These are phyloP conservation scores for Neospora caninum DNA, from an alignment of 169 alveolate genomes.

Conservation along the genomic window DNA sequence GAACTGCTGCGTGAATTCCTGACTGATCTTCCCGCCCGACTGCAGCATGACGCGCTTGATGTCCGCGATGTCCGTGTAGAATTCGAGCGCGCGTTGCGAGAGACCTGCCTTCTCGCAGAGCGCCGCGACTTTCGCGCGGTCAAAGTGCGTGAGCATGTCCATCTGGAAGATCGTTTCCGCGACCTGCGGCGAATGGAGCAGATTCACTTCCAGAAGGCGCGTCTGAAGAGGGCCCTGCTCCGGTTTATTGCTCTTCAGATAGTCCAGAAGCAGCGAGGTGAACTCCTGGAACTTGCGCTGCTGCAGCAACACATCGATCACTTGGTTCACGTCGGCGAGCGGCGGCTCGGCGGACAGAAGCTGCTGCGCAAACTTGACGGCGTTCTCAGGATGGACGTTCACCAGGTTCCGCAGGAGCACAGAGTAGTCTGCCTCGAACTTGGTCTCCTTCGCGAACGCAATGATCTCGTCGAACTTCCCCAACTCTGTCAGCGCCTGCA, in stretches of 20 bases:
- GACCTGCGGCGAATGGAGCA: conserved; percentile 89
- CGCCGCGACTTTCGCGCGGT: conserved; percentile 94
- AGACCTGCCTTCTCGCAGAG: conserved; percentile 98
- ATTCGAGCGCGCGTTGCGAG: conserved; percentile 96
- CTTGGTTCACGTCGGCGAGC: conserved; percentile 73
- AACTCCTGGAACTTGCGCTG: conserved; percentile 95
- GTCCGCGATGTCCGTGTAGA: conserved; percentile 93
- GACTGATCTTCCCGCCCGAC: conserved; percentile 61
- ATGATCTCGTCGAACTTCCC: conserved; percentile 92
- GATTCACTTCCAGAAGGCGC: conserved; percentile 95
- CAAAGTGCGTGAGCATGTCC: conserved; percentile 96
- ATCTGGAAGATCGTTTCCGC: conserved; percentile 96
- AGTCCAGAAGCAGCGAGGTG: conserved; percentile 97
- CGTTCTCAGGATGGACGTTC: conserved; percentile 71
- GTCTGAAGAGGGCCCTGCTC: conserved; percentile 99
- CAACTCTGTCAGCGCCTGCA: conserved; percentile 92
- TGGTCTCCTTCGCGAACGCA: conserved; percentile 79
- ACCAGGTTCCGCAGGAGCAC: conserved; percentile 73
- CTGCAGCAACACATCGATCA: conserved; percentile 90
- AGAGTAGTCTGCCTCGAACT: conserved; percentile 75
- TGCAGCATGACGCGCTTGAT: conserved; percentile 89
- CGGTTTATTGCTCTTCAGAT: conserved; percentile 95
- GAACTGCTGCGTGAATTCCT: conserved; percentile 62
- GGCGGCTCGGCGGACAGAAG: conserved; percentile 71
- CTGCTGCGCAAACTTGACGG: conserved; percentile 74